Conservation (phyloP, 2,329 filamentous ascomycete species). For the Gaeumannomyces sp. region DNA sequence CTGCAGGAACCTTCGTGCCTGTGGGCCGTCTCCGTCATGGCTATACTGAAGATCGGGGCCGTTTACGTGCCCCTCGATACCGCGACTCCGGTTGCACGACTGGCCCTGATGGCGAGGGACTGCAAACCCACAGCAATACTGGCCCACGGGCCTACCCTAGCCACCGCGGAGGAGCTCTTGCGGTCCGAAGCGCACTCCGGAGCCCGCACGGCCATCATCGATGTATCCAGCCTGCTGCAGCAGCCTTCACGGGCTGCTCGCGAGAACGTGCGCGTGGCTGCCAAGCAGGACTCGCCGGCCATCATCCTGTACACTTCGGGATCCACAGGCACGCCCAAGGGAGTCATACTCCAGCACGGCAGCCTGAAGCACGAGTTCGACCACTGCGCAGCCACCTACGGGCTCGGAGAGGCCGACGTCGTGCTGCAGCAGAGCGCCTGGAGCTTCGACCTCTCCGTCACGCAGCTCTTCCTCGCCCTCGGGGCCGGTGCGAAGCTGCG, state of each 20-base stretch:
- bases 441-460: slow-evolving; percentile 26
- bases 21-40: slow-evolving; percentile 32
- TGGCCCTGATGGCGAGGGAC: slow-evolving; percentile 21
- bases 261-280: background rate
- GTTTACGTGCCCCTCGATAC: slow-evolving; percentile 36
- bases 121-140: background rate
- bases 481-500: slow-evolving; percentile 29
- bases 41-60: slow-evolving; percentile 31
- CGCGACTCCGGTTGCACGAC: slow-evolving; percentile 22
- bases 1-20: slow-evolving; percentile 24
- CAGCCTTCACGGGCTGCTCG: background rate
- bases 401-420: slow-evolving; percentile 15
- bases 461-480: slow-evolving; percentile 31
- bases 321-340: slow-evolving; percentile 33
- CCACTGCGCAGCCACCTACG: slow-evolving; percentile 15
- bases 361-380: slow-evolving; percentile 25
- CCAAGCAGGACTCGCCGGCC: background rate
- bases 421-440: slow-evolving; percentile 28
- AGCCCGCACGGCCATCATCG: background rate
- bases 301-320: slow-evolving; percentile 28
- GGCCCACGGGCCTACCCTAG: background rate
- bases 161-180: background rate
- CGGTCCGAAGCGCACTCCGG: background rate
- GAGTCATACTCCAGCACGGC: slow-evolving; percentile 27
- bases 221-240: background rate